A percentile compares a stretch with the other conserved stretches of the same genome.
These are phyloP conservation scores for Trametes versicolor DNA, from an alignment of 1,284 basidiomycete species.

Conservation along the genomic window DNA sequence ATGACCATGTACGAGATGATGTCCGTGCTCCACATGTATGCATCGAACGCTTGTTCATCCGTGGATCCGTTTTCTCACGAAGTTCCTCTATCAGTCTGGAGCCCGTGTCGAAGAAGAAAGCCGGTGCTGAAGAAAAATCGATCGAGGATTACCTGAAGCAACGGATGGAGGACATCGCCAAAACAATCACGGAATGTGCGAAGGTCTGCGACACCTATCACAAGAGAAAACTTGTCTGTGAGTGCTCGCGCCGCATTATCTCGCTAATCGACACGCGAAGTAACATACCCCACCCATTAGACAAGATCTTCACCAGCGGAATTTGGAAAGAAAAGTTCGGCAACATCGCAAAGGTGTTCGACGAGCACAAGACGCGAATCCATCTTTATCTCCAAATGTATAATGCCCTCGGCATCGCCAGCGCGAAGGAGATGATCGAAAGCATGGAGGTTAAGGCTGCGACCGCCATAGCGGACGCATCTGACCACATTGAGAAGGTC, in stretches of 20 bases:
- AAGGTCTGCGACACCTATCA: conserved; percentile 43
- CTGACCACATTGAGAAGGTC: too few relatives aligned
- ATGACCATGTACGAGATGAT: conserved; percentile 55
- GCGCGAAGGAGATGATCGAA: conserved; percentile 4
- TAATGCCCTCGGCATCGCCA: conserved; percentile 11
- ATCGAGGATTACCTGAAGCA: conserved; percentile 35
- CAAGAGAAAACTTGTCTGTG: conserved; percentile 41
- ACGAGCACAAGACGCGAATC: conserved; percentile 16
- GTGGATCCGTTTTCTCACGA: too few relatives aligned
- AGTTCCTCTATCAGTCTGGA: conserved; percentile 24
- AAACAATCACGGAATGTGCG: conserved; percentile 41
- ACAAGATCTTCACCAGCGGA: conserved; percentile 22
- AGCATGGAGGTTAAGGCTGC: neutral
- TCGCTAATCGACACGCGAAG: neutral
- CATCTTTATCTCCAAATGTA: conserved; percentile 22
- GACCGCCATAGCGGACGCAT: too few relatives aligned
- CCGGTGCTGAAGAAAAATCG: conserved; percentile 26
- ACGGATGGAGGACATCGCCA: conserved; percentile 31
- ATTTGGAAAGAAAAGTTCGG: conserved; percentile 27
- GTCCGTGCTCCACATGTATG: conserved; percentile 50
- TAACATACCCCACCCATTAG: neutral
- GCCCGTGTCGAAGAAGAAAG: conserved; percentile 20
- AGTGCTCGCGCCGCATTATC: neutral
- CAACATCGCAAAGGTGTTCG: conserved; percentile 18
- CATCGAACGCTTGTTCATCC: conserved; percentile 6